A percentile compares a stretch with the other conserved stretches of the same genome.
Conservation (phyloP, 352 stramenopile genomes). For the Globisporangium takayamanum region DNA sequence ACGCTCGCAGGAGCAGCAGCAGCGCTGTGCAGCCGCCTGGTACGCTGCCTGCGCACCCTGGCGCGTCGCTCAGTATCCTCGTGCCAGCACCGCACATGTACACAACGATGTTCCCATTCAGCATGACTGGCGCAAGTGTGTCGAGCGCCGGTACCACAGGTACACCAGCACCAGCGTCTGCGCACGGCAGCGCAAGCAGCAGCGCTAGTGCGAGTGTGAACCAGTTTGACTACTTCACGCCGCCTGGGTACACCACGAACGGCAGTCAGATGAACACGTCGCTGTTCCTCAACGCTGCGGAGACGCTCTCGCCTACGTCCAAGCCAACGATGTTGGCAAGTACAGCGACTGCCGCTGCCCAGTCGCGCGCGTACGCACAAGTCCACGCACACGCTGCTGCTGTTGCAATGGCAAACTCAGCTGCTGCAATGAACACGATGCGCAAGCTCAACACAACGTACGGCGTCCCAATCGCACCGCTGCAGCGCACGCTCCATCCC, state of each 20-base stretch:
- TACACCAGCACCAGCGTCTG: neutral
- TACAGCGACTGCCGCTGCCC: neutral
- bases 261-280: constrained; percentile 18
- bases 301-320: constrained; percentile 32
- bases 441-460: constrained; percentile 47
- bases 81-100: constrained; percentile 28
- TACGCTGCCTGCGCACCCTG: constrained; percentile 9
- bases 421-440: constrained; percentile 43
- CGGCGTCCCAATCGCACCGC: constrained; percentile 40
- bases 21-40: neutral
- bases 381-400: constrained; percentile 22
- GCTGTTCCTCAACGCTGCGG: constrained; percentile 32
- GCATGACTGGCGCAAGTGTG: neutral
- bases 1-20: constrained; percentile 1
- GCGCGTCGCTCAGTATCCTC: constrained; percentile 20
- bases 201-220: constrained; percentile 1
- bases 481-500: constrained; percentile 28
- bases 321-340: constrained; percentile 24
- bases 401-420: constrained; percentile 53
- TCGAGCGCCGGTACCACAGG: neutral
- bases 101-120: constrained; percentile 22
- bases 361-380: constrained; percentile 18
- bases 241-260: constrained; percentile 32
- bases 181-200: neutral
- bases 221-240: constrained; percentile 57